Evolutionary conservation across 192 early-diverging fungal species (phyloP).

Genomic region (Coemansia umbellata): DNA sequence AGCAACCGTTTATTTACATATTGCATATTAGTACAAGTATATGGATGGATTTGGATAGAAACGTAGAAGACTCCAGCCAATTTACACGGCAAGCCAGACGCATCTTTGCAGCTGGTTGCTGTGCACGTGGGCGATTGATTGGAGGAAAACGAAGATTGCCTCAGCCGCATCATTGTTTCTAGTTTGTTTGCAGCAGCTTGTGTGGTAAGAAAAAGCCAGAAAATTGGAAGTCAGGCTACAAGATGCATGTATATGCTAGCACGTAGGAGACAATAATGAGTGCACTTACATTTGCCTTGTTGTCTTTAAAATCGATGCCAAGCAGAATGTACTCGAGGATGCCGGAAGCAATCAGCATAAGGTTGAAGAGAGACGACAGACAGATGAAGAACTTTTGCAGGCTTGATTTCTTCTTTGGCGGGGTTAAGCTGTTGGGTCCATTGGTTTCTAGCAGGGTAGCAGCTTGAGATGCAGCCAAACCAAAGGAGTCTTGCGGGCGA

Average conservation of each 20-base stretch:
- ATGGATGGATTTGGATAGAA: neutral
- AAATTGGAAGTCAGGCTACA: neutral
- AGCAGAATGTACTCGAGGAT: constrained; percentile 77
- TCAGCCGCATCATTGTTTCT: too few species aligned
- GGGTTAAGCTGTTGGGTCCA: constrained; percentile 84
- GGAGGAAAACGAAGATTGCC: too few species aligned
- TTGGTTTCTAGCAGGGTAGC: constrained; percentile 59
- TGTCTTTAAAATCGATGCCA: constrained; percentile 68
- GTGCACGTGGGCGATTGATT: too few species aligned
- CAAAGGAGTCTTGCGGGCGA: constrained; percentile 66
- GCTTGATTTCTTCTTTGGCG: constrained; percentile 77
- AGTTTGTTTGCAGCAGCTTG: too few species aligned
- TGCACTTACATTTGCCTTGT: constrained; percentile 65
- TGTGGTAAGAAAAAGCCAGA: neutral
- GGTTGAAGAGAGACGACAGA: constrained; percentile 79
- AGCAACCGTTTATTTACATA: too few species aligned
- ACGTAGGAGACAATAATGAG: too few species aligned
- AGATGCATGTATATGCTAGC: too few species aligned
- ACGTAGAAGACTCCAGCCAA: neutral
- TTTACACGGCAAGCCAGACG: too few species aligned
- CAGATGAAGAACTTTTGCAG: constrained; percentile 73
- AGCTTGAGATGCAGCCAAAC: constrained; percentile 63
- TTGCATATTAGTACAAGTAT: neutral
- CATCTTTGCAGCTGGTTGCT: too few species aligned
- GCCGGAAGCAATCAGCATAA: constrained; percentile 81